Conservation (phyloP, 257 asterid species). For the Solanum verrucosum region DNA sequence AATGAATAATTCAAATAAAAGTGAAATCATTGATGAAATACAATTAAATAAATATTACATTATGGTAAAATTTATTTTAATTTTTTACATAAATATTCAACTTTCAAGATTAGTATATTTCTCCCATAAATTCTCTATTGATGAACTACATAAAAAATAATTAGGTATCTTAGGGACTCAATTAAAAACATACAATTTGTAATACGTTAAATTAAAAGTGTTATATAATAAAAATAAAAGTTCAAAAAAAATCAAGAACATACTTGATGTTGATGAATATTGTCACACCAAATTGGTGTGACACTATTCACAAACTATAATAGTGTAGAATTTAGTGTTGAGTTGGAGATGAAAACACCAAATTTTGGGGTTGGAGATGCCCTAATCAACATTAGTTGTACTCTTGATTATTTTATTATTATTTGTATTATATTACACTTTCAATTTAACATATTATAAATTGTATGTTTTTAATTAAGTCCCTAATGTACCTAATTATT, state of each 20-base stretch:
- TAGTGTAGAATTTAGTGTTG: not conserved
- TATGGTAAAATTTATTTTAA: not conserved
- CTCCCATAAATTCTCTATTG: not conserved
- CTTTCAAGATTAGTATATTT: not conserved
- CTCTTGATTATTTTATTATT: too few relatives aligned
- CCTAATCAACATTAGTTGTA: too few relatives aligned
- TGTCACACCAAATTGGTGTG: not conserved
- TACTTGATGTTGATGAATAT: not conserved
- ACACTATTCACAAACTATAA: not conserved
- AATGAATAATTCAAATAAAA: not conserved
- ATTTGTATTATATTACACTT: not conserved
- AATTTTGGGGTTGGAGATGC: not conserved
- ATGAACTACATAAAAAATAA: not conserved
- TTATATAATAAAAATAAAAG: too few relatives aligned
- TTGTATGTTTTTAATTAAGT: not conserved
- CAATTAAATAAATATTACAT: not conserved
- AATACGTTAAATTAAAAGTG: not conserved
- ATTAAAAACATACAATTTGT: not conserved
- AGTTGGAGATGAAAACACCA: not conserved
- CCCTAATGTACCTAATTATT: not conserved
- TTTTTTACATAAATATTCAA: not conserved
- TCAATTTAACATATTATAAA: too few relatives aligned
- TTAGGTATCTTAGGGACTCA: not conserved
- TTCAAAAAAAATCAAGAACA: not conserved
- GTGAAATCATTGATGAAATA: not conserved